Conservation (phyloP, 225 moss, liverwort and hornwort species). For the Physcomitrellopsis africana region DNA sequence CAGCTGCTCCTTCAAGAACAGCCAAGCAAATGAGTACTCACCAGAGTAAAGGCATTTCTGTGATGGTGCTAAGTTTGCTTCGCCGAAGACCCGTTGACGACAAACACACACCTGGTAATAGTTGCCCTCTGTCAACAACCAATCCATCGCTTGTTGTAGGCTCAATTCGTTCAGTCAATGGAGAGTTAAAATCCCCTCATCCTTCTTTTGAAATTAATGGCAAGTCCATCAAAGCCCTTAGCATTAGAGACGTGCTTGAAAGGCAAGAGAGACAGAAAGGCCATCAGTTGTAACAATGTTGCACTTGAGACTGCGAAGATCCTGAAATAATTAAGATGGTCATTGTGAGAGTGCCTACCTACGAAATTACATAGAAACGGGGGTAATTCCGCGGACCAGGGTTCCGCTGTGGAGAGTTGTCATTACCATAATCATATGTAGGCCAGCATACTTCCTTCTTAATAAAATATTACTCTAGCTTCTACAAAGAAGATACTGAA, state of each 20-base stretch:
- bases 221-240: constrained; percentile 38
- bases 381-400: too few species aligned
- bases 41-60: constrained; percentile 36
- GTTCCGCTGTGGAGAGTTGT: too few species aligned
- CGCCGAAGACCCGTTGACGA: constrained; percentile 25
- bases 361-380: too few species aligned
- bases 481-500: too few species aligned
- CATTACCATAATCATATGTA: too few species aligned
- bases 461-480: too few species aligned
- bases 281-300: background rate
- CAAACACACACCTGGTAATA: constrained; percentile 18
- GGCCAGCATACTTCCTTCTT: too few species aligned
- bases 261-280: constrained; percentile 32
- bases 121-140: background rate
- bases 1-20: background rate
- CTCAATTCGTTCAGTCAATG: background rate
- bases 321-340: too few species aligned
- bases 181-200: constrained; percentile 2
- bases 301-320: too few species aligned
- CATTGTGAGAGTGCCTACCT: too few species aligned
- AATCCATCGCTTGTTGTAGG: constrained; percentile 26
- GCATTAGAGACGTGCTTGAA: constrained; percentile 44
- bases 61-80: constrained; percentile 39
- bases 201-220: constrained; percentile 21
- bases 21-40: constrained; percentile 13